Percentiles rank a stretch among this genome's conserved stretches.
phyloP scores from a whole-genome alignment of 352 stramenopile genomes.

The Globisporangium nagaii region DNA sequence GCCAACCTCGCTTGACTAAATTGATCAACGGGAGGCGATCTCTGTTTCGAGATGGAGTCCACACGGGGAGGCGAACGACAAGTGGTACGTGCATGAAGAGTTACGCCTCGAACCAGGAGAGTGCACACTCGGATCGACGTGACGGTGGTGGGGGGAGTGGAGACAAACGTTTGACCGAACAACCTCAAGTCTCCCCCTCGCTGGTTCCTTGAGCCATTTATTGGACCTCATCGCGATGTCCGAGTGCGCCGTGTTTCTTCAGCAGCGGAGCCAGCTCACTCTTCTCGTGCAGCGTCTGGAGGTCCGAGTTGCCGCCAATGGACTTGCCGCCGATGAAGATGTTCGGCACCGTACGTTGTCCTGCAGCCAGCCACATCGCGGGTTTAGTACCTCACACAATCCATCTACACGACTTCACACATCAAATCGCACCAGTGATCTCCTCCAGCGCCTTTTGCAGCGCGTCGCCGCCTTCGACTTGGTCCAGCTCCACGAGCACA shows the following conservation, averaged over 20 bases:
- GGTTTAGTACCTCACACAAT: too few species aligned
- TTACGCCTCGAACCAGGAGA: too few species aligned
- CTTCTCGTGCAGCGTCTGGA: constrained; percentile 76
- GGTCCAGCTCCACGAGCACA: constrained; percentile 59
- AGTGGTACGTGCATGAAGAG: too few species aligned
- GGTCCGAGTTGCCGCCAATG: constrained; percentile 94
- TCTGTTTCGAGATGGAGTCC: too few species aligned
- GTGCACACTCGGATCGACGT: too few species aligned
- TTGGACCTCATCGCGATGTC: too few species aligned
- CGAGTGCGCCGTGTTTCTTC: constrained; percentile 13
- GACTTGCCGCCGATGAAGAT: constrained; percentile 95
- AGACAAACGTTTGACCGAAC: too few species aligned
- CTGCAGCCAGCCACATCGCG: background rate
- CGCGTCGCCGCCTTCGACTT: constrained; percentile 37
- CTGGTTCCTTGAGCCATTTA: too few species aligned
- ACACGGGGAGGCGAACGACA: too few species aligned
- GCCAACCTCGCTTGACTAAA: too few species aligned
- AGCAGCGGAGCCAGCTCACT: constrained; percentile 78
- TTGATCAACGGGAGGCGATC: too few species aligned
- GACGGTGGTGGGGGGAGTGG: too few species aligned
- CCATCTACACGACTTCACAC: background rate
- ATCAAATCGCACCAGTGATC: constrained; percentile 34
- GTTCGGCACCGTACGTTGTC: constrained; percentile 95
- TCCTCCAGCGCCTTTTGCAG: constrained; percentile 55
- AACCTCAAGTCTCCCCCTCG: background rate